Percentiles rank a stretch among this genome's conserved stretches.
Conservation (phyloP, 345 rosid species). For the Eucalyptus cloeziana region DNA sequence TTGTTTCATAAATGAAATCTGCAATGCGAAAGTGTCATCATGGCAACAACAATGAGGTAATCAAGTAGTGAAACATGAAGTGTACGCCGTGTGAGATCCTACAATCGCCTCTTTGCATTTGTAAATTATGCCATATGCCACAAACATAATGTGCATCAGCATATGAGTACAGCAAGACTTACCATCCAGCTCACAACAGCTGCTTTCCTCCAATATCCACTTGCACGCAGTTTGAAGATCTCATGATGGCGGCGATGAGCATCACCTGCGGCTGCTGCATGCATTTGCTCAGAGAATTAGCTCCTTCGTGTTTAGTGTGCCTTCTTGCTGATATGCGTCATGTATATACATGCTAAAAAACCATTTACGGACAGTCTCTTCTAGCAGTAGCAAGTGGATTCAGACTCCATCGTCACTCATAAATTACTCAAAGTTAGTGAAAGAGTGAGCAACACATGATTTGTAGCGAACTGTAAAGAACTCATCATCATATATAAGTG, state of each 20-base stretch:
- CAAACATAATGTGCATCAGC: neutral
- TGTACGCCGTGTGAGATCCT: neutral
- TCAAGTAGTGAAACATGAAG: neutral
- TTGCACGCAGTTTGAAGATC: constrained; percentile 23
- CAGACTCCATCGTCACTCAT: neutral
- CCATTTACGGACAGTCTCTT: neutral
- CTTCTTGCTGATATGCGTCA: neutral
- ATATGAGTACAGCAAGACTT: neutral
- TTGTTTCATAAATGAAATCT: constrained; percentile 86
- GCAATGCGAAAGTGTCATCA: neutral
- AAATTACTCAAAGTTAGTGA: neutral
- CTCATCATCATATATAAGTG: neutral
- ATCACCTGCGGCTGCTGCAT: neutral
- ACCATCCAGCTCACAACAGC: constrained; percentile 68
- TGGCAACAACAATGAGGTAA: neutral
- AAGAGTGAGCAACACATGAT: neutral
- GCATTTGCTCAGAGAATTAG: neutral
- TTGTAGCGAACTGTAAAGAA: neutral
- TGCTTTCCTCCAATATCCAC: constrained; percentile 56
- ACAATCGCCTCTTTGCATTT: neutral
- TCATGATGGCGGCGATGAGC: constrained; percentile 9
- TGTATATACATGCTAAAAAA: neutral
- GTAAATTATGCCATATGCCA: neutral
- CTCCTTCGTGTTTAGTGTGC: neutral
- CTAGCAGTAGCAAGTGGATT: neutral